Evolutionary conservation across 148 eudicot species (phyloP), one percentile per base, ranked within the genome.

Genomic region (Vaccinium corymbosum): DNA sequence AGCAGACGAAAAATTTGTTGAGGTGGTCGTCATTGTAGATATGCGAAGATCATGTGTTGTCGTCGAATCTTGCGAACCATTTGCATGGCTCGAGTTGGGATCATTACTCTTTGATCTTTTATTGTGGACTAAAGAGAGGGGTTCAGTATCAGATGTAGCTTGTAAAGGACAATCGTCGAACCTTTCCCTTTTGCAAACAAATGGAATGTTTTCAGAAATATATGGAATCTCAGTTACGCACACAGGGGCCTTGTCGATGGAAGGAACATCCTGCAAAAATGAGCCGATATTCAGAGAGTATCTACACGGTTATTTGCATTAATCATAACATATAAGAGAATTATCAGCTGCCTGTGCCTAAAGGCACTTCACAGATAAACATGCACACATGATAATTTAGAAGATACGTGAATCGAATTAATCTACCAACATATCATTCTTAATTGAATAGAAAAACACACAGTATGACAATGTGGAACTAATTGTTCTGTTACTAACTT

Each of bases 51-150:
- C 94, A 1, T 89, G 93, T 2, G 91, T 89, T 27, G 91, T 93
- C 46, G 94, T 94, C 25, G 99, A 97, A 83, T 92, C 94, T 66
- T 94, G 97, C 0, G 98, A 93, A 50, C 92, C 94, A 73, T 92
- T 92, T 76, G 97, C 93, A 57, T 87, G 89, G 88, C 92, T 91
- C 3, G 91, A 82, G 82, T 89, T 93, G 2, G 91, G 92, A 89
- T 93, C 95, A 68, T 83, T 83, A 62, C 76, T 90, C 89, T 92
- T 93, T 53, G 87, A 68, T 80, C 93, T 89, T 85, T 97, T 95
- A 59, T 80, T 86, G 52, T 90, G 94, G 20, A 86, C 82, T 46
- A 95, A 87, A 1, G 92, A 89, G 83, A 91, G 85, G 9, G 90
- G 89, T 82, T 94, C 94, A 8, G 89, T 90, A 50, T 92, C 89